These are phyloP conservation scores for Nicotiana tabacum DNA, from an alignment of 257 asterid species.

Conservation along the genomic window DNA sequence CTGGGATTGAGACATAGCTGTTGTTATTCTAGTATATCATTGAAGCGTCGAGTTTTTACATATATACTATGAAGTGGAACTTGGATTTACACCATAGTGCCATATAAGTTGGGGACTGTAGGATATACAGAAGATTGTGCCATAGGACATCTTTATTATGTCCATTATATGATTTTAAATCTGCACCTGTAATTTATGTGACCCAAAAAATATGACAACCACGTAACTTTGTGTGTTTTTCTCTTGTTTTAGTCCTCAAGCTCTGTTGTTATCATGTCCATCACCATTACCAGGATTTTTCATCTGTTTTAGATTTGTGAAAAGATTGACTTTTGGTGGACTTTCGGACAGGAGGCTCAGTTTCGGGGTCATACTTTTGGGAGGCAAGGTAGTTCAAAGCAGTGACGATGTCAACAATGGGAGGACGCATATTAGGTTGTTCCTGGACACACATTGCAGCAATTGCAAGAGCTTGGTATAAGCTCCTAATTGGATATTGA, in stretches of 20 bases:
- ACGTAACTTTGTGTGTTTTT: background rate
- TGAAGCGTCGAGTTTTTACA: background rate
- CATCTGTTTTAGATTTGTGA: constrained; percentile 8
- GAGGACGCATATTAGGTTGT: constrained; percentile 47
- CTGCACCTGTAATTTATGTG: constrained; percentile 10
- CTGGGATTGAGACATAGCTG: no score
- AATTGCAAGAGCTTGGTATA: constrained; percentile 65
- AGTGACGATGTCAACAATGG: constrained; percentile 41
- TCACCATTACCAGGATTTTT: background rate
- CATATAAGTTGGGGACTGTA: no score
- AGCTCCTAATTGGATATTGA: constrained; percentile 44
- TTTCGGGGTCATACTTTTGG: constrained; percentile 37
- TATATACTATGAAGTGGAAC: background rate
- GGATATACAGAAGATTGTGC: no score
- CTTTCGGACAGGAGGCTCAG: constrained; percentile 7
- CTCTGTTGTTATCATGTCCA: background rate
- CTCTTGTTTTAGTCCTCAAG: background rate
- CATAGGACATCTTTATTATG: no score
- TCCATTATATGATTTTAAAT: background rate
- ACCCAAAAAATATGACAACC: constrained; percentile 5
- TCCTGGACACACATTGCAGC: constrained; percentile 73
- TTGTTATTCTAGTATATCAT: background rate
- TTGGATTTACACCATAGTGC: background rate
- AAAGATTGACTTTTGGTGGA: constrained; percentile 13
- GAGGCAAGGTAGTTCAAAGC: constrained; percentile 58